Evolutionary conservation across 2,329 filamentous ascomycete species (phyloP).

Genomic region (Septoria linicola): DNA sequence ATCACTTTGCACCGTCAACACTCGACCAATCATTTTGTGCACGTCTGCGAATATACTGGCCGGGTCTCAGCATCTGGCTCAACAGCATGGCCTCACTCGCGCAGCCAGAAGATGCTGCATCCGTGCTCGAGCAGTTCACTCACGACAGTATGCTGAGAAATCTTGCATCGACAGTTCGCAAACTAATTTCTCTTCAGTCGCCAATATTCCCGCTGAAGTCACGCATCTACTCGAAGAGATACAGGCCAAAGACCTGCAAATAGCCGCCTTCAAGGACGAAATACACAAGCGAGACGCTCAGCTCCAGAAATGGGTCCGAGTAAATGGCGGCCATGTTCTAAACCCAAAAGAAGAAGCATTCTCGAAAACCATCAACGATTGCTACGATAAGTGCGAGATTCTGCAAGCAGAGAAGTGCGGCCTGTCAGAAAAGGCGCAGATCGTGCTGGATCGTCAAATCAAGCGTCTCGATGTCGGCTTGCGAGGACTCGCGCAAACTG

Average conservation of each 20-base stretch:
- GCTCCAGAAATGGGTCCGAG: conserved; percentile 78
- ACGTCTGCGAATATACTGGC: background rate
- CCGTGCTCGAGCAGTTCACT: conserved; percentile 77
- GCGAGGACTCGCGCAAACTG: conserved; percentile 58
- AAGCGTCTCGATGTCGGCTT: conserved; percentile 63
- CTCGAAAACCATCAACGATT: conserved; percentile 64
- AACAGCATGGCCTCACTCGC: conserved; percentile 38
- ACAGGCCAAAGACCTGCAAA: conserved; percentile 71
- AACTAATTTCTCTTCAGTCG: conserved; percentile 47
- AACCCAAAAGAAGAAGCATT: conserved; percentile 75
- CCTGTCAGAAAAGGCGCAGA: conserved; percentile 63
- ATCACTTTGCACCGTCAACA: conserved; percentile 1
- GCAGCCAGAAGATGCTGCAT: conserved; percentile 60
- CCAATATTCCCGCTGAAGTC: conserved; percentile 79
- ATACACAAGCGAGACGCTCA: conserved; percentile 71
- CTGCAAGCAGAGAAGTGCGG: conserved; percentile 73
- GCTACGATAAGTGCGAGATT: conserved; percentile 66
- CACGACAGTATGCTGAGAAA: conserved; percentile 54
- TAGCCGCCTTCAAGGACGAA: conserved; percentile 65
- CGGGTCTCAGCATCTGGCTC: no score
- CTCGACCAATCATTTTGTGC: background rate
- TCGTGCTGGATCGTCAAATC: conserved; percentile 64
- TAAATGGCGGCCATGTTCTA: conserved; percentile 68
- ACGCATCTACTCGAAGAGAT: conserved; percentile 83
- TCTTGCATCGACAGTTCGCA: background rate